Conservation (phyloP, 73 alveolate species). For the Uronychia setigera region DNA sequence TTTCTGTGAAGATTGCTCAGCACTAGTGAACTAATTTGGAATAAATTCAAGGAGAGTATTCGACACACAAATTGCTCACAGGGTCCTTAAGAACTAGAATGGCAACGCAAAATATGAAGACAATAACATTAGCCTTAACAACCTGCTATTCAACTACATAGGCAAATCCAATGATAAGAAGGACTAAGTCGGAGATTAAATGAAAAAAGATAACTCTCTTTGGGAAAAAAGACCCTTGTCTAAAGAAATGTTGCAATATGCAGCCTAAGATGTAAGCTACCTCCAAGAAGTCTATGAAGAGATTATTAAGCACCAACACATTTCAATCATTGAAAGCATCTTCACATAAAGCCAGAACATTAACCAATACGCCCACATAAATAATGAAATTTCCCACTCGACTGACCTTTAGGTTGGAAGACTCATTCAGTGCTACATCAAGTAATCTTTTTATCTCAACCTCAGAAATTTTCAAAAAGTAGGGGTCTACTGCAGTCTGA, state of each 20-base stretch:
- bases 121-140: constrained; percentile 43
- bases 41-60: constrained; percentile 2
- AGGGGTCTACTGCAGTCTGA: constrained; percentile 53
- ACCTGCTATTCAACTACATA: constrained; percentile 36
- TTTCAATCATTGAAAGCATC: too few relatives aligned
- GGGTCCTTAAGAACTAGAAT: too few relatives aligned
- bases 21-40: constrained; percentile 42
- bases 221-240: constrained; percentile 67
- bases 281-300: constrained; percentile 37
- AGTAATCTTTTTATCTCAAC: too few relatives aligned
- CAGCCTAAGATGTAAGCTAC: constrained; percentile 56
- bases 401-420: too few relatives aligned
- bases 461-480: constrained; percentile 42
- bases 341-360: too few relatives aligned
- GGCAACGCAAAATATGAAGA: too few relatives aligned
- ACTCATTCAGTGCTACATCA: too few relatives aligned
- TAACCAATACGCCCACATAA: too few relatives aligned
- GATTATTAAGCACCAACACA: too few relatives aligned
- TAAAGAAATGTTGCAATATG: constrained; percentile 55
- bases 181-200: constrained; percentile 32
- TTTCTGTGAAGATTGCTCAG: constrained; percentile 65
- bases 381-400: too few relatives aligned
- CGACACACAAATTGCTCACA: constrained; percentile 36
- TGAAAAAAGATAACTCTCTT: constrained; percentile 37
- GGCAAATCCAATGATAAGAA: constrained; percentile 41